Evolutionary conservation across 495 filamentous ascomycete genomes (phyloP), one percentile per base, ranked within the genome.

Genomic region (Penicillium macrosclerotiorum): DNA sequence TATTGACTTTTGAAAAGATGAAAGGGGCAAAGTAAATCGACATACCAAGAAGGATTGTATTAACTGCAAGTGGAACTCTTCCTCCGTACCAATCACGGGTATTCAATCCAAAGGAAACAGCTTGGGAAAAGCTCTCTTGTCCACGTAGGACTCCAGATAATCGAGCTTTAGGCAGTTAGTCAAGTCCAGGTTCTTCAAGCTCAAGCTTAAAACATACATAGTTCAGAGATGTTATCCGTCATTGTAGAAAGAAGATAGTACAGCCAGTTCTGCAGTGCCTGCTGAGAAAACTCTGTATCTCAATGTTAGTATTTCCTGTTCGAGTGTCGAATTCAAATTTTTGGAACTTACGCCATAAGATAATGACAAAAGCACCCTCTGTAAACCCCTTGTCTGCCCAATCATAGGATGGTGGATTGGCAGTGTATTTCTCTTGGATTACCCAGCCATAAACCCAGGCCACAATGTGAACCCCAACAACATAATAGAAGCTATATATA

Each of bases 181-280:
- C 58, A 42, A 37, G 41, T 3, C 50, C 20, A 7, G n/a, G n/a
- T n/a, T 42, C 34, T 31, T 48, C 47, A 0, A 20, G 31, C 17
- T 55, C 45, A 26, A 23, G 13, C 37, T 30, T 30, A 47, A 38
- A 13, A 65, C 72, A n/a, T 64, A 66, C 63, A 59, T 1, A 82
- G 70, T 45, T 83, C 76, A n/a, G 72, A 70, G 9, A 79, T 73
- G 20, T 69, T 73, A 17, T 76, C 64, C 0, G 81, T 79, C 45
- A 82, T 61, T 18, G 82, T 76, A 2, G 71, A 65, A 27, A 85
- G 73, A 38, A 84, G 64, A 53, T 83, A 85, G 62, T 84, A 82
- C 6, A 78, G 53, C 65, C 67, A 75, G 45, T 74, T 77, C 44
- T 77, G 73, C 22, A 71, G 48, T 1, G 68, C 57, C 49, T 77